Conservation (phyloP, 495 filamentous ascomycete species). For the Trichoderma asperelloides region DNA sequence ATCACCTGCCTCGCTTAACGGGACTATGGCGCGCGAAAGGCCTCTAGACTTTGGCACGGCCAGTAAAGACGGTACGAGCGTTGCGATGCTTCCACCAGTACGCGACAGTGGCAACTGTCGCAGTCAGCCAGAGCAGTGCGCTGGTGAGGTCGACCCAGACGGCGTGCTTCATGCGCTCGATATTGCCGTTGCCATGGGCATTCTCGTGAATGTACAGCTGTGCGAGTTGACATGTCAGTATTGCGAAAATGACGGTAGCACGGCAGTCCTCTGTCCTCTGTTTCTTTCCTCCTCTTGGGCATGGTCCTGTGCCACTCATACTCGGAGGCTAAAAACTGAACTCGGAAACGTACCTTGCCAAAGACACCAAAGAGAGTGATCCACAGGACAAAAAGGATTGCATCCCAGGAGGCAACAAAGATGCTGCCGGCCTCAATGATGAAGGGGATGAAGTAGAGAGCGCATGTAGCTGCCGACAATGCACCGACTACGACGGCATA, state of each 20-base stretch:
- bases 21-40: background rate
- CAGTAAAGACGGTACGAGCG: constrained; percentile 35
- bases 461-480: constrained; percentile 50
- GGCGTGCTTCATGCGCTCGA: constrained; percentile 73
- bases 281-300: background rate
- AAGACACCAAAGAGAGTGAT: constrained; percentile 75
- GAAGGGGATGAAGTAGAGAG: constrained; percentile 54
- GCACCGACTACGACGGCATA: constrained; percentile 61
- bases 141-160: constrained; percentile 76
- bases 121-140: constrained; percentile 62
- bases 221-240: background rate
- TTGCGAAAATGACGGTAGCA: background rate
- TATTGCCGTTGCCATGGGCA: constrained; percentile 46
- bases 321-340: background rate
- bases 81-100: constrained; percentile 39
- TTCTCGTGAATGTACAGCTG: constrained; percentile 64
- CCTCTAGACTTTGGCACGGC: constrained; percentile 35
- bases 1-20: background rate
- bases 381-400: constrained; percentile 65
- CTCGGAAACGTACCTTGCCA: constrained; percentile 36
- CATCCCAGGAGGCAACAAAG: constrained; percentile 57
- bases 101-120: constrained; percentile 29
- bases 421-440: constrained; percentile 35
- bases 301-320: background rate
- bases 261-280: background rate